These are phyloP conservation scores for Penicillium sp. DNA, from an alignment of 2,329 filamentous ascomycete species.

Conservation along the genomic window DNA sequence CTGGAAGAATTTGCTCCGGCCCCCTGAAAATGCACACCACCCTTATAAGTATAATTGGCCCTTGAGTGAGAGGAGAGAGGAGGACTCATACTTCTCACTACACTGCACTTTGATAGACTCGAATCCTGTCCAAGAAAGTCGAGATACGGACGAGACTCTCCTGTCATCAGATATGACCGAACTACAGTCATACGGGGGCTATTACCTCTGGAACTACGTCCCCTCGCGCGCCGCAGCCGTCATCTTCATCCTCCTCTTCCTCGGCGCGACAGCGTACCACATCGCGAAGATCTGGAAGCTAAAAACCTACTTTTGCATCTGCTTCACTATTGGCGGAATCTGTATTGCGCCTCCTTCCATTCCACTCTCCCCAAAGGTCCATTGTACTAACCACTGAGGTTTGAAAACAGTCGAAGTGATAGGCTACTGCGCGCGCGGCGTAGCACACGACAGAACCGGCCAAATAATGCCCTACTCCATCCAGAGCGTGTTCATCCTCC, in stretches of 20 bases:
- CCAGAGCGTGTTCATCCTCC: constrained; percentile 41
- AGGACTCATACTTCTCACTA: too few relatives aligned
- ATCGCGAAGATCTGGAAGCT: constrained; percentile 22
- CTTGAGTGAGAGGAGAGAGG: too few relatives aligned
- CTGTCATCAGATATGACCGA: too few relatives aligned
- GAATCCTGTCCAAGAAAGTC: too few relatives aligned
- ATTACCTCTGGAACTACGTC: background rate
- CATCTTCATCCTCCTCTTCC: constrained; percentile 1
- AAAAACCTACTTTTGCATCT: constrained; percentile 29
- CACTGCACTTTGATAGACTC: too few relatives aligned
- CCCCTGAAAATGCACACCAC: too few relatives aligned
- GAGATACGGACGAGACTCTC: too few relatives aligned
- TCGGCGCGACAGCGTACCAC: constrained; percentile 18
- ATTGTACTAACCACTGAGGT: too few relatives aligned
- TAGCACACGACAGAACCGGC: constrained; percentile 8
- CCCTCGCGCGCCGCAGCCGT: background rate
- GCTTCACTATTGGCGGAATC: constrained; percentile 48
- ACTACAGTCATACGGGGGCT: background rate
- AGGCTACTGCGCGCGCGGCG: constrained; percentile 34
- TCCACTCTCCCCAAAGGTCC: background rate
- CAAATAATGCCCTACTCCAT: constrained; percentile 34
- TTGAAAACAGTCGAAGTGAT: constrained; percentile 49
- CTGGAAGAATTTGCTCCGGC: too few relatives aligned
- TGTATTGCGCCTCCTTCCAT: constrained; percentile 20
- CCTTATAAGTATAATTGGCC: too few relatives aligned